Evolutionary conservation across 1,284 basidiomycete species (phyloP).

Genomic region (Ceratorhiza oryzae-sativae): DNA sequence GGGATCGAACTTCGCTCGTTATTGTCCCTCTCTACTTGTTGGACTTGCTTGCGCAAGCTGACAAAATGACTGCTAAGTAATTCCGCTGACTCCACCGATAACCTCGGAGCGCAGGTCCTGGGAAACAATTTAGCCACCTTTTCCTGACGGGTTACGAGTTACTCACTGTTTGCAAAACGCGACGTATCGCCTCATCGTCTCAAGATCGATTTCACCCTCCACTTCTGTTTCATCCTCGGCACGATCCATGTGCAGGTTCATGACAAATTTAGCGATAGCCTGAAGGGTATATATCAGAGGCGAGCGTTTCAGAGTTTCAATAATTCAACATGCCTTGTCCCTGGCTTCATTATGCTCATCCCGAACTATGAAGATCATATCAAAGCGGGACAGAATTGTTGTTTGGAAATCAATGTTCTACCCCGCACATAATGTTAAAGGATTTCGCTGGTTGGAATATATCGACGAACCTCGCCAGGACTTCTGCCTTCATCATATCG

Average conservation of each 20-base stretch:
- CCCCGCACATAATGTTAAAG: neutral
- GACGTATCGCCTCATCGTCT: conserved; percentile 98
- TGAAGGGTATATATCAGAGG: conserved; percentile 49
- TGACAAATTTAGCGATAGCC: conserved; percentile 97
- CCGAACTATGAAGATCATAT: conserved; percentile 99
- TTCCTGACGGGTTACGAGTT: neutral
- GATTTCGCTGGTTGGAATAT: neutral
- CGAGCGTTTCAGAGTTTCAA: neutral
- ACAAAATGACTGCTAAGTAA: conserved; percentile 99
- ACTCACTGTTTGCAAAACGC: conserved; percentile 92
- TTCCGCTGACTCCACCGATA: conserved; percentile 93
- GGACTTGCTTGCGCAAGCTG: conserved; percentile 90
- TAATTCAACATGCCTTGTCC: conserved; percentile 69
- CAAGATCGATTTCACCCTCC: conserved; percentile 93
- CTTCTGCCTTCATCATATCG: conserved; percentile 97
- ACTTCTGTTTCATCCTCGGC: conserved; percentile 71
- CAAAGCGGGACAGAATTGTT: conserved; percentile 97
- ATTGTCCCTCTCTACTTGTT: conserved; percentile 95
- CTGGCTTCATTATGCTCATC: conserved; percentile 97
- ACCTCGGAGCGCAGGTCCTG: conserved; percentile 93
- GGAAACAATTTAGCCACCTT: conserved; percentile 16
- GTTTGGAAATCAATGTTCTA: conserved; percentile 99
- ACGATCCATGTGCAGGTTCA: conserved; percentile 99
- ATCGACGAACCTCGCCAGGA: conserved; percentile 84
- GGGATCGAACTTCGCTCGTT: conserved; percentile 98